Conservation (phyloP, 306 rosid genomes). For the Pueraria montana region DNA sequence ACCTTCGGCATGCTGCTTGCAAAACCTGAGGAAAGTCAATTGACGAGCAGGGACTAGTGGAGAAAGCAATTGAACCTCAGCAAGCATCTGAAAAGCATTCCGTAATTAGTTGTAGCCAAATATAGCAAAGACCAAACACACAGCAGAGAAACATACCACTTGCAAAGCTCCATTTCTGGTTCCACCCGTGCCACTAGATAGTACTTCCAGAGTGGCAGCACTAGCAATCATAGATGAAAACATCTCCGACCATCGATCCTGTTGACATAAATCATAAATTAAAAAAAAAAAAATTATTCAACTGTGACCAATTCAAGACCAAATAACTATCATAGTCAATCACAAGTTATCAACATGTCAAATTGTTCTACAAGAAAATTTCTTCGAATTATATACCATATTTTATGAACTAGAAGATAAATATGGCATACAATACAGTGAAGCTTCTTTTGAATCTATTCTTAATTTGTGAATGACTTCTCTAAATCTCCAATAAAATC, state of each 20-base stretch:
- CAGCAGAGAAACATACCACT: constrained; percentile 62
- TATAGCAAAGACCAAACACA: background rate
- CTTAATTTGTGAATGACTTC: background rate
- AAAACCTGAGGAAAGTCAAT: constrained; percentile 72
- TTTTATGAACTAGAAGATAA: constrained; percentile 14
- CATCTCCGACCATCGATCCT: constrained; percentile 90
- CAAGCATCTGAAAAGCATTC: constrained; percentile 66
- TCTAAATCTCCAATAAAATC: background rate
- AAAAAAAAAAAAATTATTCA: constrained; percentile 5
- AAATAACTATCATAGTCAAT: constrained; percentile 5
- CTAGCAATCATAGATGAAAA: constrained; percentile 75
- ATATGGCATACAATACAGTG: background rate
- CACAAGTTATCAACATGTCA: background rate
- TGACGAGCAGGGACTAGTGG: constrained; percentile 85
- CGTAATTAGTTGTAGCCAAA: constrained; percentile 20
- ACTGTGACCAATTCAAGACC: constrained; percentile 14
- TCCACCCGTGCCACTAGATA: constrained; percentile 69
- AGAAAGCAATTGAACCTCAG: constrained; percentile 86
- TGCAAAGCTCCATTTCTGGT: constrained; percentile 73
- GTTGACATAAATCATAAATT: constrained; percentile 35
- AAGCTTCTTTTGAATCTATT: background rate
- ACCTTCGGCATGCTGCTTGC: constrained; percentile 84
- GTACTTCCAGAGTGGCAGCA: constrained; percentile 63
- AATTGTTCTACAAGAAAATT: background rate
- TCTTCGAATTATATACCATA: background rate